phyloP scores from a whole-genome alignment of 345 rosid species.

The Odontarrhena argentea region DNA sequence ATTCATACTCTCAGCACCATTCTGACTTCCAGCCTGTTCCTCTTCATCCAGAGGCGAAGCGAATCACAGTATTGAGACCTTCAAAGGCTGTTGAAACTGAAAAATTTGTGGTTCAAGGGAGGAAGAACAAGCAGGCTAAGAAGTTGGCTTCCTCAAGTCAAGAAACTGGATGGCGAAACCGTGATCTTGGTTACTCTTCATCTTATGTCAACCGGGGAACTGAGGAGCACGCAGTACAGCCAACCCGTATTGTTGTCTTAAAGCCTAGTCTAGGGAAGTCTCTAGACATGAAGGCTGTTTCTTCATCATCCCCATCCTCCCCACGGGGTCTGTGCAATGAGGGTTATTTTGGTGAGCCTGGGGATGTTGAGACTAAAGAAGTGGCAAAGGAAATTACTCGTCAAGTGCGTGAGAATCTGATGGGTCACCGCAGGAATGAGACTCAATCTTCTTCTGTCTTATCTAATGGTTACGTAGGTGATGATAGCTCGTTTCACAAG shows the following conservation, averaged over 20 bases:
- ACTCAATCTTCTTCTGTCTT: slow-evolving; percentile 77
- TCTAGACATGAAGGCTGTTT: slow-evolving; percentile 52
- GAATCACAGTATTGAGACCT: slow-evolving; percentile 89
- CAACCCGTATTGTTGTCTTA: slow-evolving; percentile 86
- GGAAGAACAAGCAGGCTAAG: slow-evolving; percentile 53
- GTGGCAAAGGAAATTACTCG: slow-evolving; percentile 60
- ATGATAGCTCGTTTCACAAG: slow-evolving; percentile 81
- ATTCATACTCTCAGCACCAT: slow-evolving; percentile 46
- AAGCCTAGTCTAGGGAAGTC: slow-evolving; percentile 77
- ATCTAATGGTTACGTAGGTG: slow-evolving; percentile 83
- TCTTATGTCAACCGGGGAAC: slow-evolving; percentile 43
- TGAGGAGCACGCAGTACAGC: slow-evolving; percentile 64
- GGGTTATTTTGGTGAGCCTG: slow-evolving; percentile 51
- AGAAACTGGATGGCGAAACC: slow-evolving; percentile 49
- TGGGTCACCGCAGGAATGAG: slow-evolving; percentile 72
- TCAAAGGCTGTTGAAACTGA: slow-evolving; percentile 67
- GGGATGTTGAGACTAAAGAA: slow-evolving; percentile 65
- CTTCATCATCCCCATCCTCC: slow-evolving; percentile 58
- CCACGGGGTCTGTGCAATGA: slow-evolving; percentile 48
- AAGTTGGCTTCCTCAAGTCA: slow-evolving; percentile 47
- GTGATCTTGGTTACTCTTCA: slow-evolving; percentile 47
- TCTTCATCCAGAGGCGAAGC: slow-evolving; percentile 69
- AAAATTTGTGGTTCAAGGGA: slow-evolving; percentile 47
- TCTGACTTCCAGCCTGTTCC: slow-evolving; percentile 56
- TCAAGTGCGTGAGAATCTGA: slow-evolving; percentile 54